phyloP scores from a whole-genome alignment of 1,139 yeast species.

The Pichia norvegensis region DNA sequence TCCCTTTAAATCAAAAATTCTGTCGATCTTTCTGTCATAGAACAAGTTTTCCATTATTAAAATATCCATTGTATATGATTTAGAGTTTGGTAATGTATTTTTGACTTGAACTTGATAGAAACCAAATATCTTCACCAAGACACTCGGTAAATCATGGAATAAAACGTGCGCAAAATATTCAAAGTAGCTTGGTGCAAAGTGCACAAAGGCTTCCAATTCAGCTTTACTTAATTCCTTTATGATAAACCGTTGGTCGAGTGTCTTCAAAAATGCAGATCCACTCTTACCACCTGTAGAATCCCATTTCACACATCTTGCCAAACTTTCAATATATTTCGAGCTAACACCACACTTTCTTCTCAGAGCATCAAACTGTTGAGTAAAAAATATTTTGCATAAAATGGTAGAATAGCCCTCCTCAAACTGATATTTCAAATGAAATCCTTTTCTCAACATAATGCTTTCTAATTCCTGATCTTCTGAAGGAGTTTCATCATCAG shows the following conservation, averaged over 20 bases:
- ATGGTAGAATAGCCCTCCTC: conserved; percentile 76
- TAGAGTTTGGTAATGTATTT: conserved; percentile 60
- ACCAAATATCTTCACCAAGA: conserved; percentile 89
- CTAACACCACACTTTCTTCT: conserved; percentile 76
- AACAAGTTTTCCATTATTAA: conserved; percentile 94
- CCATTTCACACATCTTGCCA: conserved; percentile 92
- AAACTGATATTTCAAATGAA: conserved; percentile 86
- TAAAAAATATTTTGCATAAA: conserved; percentile 89
- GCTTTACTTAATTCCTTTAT: conserved; percentile 82
- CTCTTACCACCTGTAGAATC: conserved; percentile 95
- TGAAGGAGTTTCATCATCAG: not conserved
- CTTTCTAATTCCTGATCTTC: conserved; percentile 38
- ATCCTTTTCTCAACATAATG: conserved; percentile 73
- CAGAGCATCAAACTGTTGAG: conserved; percentile 95
- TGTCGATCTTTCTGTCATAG: conserved; percentile 70
- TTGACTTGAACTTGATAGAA: conserved; percentile 88
- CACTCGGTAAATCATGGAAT: conserved; percentile 91
- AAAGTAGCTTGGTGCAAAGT: conserved; percentile 94
- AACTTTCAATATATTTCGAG: conserved; percentile 73
- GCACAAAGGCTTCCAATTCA: conserved; percentile 88
- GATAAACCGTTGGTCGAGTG: conserved; percentile 81
- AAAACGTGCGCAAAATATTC: conserved; percentile 93
- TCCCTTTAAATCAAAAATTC: conserved; percentile 94
- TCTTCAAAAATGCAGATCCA: conserved; percentile 89
- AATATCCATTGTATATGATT: conserved; percentile 78